A percentile compares a stretch with the other conserved stretches of the same genome.
phyloP scores from a whole-genome alignment of 176 grass and related monocot genomes.

The Thalia dealbata region DNA sequence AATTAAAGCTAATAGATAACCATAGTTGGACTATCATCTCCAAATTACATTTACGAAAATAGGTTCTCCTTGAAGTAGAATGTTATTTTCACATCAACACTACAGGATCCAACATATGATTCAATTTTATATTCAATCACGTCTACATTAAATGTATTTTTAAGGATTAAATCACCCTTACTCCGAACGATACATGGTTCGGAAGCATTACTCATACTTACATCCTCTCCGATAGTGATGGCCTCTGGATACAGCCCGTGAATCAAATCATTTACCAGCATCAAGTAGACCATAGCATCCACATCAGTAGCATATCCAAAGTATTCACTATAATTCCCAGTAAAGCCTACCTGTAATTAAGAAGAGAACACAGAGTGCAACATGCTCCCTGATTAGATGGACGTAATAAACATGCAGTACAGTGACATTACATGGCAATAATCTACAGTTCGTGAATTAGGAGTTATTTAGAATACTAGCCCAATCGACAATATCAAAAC shows the following conservation, averaged over 20 bases:
- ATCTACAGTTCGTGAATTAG: background rate
- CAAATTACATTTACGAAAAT: no score
- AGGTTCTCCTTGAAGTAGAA: no score
- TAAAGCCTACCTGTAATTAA: conserved; percentile 43
- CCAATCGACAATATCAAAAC: background rate
- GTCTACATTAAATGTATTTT: no score
- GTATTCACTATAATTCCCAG: conserved; percentile 84
- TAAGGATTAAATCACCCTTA: background rate
- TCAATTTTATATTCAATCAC: no score
- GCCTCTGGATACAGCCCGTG: conserved; percentile 77
- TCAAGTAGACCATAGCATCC: conserved; percentile 84
- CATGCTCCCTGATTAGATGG: no score
- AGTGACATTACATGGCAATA: no score
- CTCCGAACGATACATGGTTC: background rate
- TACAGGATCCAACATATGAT: no score
- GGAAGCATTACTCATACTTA: conserved; percentile 23
- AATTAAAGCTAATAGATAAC: no score
- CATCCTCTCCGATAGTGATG: conserved; percentile 77
- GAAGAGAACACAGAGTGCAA: background rate
- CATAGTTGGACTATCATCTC: no score
- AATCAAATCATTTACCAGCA: conserved; percentile 88
- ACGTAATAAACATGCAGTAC: no score
- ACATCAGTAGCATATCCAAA: conserved; percentile 84
- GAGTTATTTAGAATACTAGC: background rate
- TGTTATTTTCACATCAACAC: no score